phyloP scores from a whole-genome alignment of 305 asterid species.

The Solanum hybrid region DNA sequence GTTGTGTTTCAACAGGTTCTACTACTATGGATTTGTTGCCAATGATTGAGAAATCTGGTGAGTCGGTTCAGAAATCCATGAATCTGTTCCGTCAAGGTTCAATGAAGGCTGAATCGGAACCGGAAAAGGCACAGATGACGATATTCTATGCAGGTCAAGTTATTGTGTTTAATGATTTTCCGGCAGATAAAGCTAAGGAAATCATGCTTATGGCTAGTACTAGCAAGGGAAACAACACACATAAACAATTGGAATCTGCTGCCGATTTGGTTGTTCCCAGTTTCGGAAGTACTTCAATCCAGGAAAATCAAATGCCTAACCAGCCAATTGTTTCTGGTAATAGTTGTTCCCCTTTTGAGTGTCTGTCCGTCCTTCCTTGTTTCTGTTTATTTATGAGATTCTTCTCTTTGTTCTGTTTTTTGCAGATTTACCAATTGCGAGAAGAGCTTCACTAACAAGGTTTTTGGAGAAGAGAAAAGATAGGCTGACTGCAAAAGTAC shows the following conservation, averaged over 20 bases:
- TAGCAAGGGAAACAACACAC: constrained; percentile 1
- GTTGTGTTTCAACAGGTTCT: constrained; percentile 10
- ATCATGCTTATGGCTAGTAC: constrained; percentile 32
- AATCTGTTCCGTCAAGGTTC: constrained; percentile 3
- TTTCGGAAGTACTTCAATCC: constrained; percentile 8
- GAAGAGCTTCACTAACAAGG: constrained; percentile 57
- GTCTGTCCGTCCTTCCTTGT: too few relatives aligned
- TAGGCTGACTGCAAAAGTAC: constrained; percentile 49
- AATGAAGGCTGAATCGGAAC: neutral
- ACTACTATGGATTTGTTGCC: constrained; percentile 55
- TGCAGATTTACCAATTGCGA: constrained; percentile 60
- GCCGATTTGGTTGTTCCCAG: constrained; percentile 1
- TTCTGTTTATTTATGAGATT: neutral
- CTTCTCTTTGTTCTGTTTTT: neutral
- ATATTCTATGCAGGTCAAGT: constrained; percentile 57
- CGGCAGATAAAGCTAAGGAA: constrained; percentile 41
- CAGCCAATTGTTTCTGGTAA: constrained; percentile 19
- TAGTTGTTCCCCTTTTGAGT: neutral
- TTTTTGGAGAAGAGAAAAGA: constrained; percentile 68
- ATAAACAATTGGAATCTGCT: constrained; percentile 22
- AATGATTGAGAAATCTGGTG: constrained; percentile 38
- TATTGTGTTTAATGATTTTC: constrained; percentile 40
- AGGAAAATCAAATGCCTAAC: constrained; percentile 9
- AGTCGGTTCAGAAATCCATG: neutral
- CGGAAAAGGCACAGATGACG: constrained; percentile 43